Evolutionary conservation across 176 grass and related monocot species (phyloP).

Genomic region (Carex littledalei): DNA sequence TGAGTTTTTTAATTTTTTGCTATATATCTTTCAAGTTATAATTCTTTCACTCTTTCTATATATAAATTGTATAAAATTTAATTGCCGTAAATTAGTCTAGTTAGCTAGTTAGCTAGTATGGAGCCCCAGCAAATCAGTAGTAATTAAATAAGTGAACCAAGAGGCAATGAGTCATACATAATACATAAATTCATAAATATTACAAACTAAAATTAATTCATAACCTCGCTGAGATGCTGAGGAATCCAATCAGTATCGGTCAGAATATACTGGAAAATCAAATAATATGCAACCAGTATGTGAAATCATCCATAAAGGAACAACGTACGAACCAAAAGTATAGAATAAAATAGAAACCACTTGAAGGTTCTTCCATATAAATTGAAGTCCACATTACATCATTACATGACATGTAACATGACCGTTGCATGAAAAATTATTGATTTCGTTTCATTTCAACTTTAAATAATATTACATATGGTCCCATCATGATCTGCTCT

Average conservation of each 20-base stretch:
- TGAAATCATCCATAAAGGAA: neutral
- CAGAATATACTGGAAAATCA: neutral
- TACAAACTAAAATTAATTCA: too few species aligned
- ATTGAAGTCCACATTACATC: neutral
- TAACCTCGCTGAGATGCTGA: neutral
- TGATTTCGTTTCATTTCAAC: neutral
- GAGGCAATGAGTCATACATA: neutral
- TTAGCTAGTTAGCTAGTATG: neutral
- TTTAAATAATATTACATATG: neutral
- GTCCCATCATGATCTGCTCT: neutral
- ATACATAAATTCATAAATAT: neutral
- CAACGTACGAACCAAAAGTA: neutral
- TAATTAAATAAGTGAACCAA: neutral
- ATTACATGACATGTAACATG: neutral
- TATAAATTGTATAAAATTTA: neutral
- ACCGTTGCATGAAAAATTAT: neutral
- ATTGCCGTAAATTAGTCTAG: neutral
- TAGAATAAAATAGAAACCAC: neutral
- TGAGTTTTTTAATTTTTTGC: constrained; percentile 15
- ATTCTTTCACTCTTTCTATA: neutral
- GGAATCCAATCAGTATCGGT: neutral
- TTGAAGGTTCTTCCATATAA: neutral
- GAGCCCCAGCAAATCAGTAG: neutral
- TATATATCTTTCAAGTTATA: neutral
- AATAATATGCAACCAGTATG: neutral